phyloP scores from a whole-genome alignment of 2,329 filamentous ascomycete species.

The Colletotrichum tamarilloi region DNA sequence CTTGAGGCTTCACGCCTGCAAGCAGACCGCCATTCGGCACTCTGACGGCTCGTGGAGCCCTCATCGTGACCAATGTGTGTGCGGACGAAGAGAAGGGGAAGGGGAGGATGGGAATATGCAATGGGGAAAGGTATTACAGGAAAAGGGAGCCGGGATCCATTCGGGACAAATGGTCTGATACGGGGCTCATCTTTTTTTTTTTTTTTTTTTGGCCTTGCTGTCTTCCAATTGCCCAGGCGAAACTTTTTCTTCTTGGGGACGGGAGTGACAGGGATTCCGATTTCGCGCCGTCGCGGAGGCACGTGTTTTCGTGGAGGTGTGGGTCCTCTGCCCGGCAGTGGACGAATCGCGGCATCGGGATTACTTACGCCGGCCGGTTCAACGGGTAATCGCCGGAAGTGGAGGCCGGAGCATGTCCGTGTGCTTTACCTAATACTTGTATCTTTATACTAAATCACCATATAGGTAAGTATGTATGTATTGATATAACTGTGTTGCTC shows the following conservation, averaged over 20 bases:
- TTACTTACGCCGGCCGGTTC: constrained; percentile 20
- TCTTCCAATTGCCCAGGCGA: constrained; percentile 36
- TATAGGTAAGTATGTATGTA: no score
- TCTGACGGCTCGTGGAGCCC: constrained; percentile 51
- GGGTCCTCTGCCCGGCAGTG: neutral
- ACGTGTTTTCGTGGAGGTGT: constrained; percentile 35
- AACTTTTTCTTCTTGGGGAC: constrained; percentile 38
- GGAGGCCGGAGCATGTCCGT: neutral
- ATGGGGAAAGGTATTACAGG: constrained; percentile 20
- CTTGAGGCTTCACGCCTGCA: constrained; percentile 42
- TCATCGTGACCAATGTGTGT: constrained; percentile 46
- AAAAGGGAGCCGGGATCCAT: constrained; percentile 31
- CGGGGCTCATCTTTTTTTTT: constrained; percentile 30
- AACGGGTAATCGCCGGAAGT: neutral
- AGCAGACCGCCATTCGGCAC: constrained; percentile 54
- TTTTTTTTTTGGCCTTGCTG: constrained; percentile 22
- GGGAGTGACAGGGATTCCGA: constrained; percentile 20
- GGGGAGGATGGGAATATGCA: constrained; percentile 2
- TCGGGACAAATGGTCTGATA: constrained; percentile 32
- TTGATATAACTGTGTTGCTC: no score
- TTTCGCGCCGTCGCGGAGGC: constrained; percentile 33
- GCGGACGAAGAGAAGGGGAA: neutral
- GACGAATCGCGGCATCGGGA: constrained; percentile 19
- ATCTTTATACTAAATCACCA: no score
- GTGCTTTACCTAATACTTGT: no score